Evolutionary conservation across 2,329 filamentous ascomycete genomes (phyloP).

Genomic region (Diaporthe nobilis): DNA sequence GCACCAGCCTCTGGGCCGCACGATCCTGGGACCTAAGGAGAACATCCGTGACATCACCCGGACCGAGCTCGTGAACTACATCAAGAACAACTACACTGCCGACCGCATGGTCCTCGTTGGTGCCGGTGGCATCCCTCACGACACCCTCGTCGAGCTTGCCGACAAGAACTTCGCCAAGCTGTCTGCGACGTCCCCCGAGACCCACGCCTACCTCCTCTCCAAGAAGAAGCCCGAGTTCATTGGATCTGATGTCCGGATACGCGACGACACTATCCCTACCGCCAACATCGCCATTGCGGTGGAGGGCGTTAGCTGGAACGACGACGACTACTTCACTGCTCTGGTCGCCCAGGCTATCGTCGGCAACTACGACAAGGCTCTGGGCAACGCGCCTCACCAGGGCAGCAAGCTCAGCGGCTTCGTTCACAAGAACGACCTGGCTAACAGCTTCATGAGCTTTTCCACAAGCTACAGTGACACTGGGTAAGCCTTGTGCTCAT

Average conservation of each 20-base stretch:
- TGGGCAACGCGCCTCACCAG: conserved; percentile 97
- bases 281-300: conserved; percentile 99
- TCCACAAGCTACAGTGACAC: conserved; percentile 99
- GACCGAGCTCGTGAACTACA: conserved; percentile 92
- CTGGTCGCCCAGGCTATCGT: conserved; percentile 98
- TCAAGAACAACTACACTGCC: conserved; percentile 99
- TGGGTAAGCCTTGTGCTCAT: conserved; percentile 75
- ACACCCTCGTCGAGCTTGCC: conserved; percentile 93
- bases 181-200: conserved; percentile 81
- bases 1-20: conserved; percentile 94
- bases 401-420: conserved; percentile 98
- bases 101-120: conserved; percentile 99
- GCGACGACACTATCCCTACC: conserved; percentile 95
- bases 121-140: conserved; percentile 92
- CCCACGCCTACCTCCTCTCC: conserved; percentile 80
- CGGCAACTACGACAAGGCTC: conserved; percentile 99
- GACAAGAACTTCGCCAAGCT: conserved; percentile 94
- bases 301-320: conserved; percentile 99
- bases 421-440: conserved; percentile 93
- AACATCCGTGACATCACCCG: conserved; percentile 98
- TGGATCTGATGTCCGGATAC: conserved; percentile 94
- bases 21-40: conserved; percentile 96
- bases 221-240: conserved; percentile 96
- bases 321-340: conserved; percentile 98
- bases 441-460: conserved; percentile 99